Evolutionary conservation across 495 filamentous ascomycete genomes (phyloP), one percentile per base, ranked within the genome.

Genomic region (Collariella sp.): DNA sequence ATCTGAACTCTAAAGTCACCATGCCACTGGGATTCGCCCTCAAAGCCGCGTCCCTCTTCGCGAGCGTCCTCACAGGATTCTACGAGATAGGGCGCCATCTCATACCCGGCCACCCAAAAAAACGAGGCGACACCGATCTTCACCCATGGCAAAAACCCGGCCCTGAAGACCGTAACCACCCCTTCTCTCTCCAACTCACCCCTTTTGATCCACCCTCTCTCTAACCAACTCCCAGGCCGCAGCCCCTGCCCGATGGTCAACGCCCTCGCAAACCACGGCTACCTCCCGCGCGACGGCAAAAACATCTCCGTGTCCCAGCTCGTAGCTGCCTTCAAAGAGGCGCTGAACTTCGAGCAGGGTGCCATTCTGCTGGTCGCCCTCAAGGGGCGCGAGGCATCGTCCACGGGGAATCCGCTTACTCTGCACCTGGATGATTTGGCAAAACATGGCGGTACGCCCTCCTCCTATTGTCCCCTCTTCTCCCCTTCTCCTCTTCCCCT

Each of bases 231-330:
- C 19, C 6, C 29, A 64, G 62, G 35, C 36, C 56, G 76, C 40
- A 63, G 67, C 54, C 65, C 76, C 45, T 76, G 80, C 50, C 80
- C 80, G 0, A 77, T 75, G 52, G 63, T 83, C 19, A 82, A 83
- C 58, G 68, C 75, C 13, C 67, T 81, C 35, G 79, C 79, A 1
- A 82, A 82, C 66, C 79, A 82, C 61, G 70, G 68, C 46, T 82
- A 78, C 54, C 69, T 83, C 15, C 73, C 77, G 2, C 79, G 69
- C 40, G 71, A 76, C 59, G 80, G 81, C 38, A 60, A 70, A n/a
- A 55, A 63, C 20, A 52, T 67, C 13, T 65, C 61, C 26, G 54
- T 68, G 19, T 56, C 65, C 15, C 54, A 52, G 6, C 55, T 65
- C 15, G 51, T 70, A 50, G 49, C 57, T 0, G 68, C 46, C 7